phyloP scores from a whole-genome alignment of 2,329 filamentous ascomycete species.

The Ophiocordyceps sinensis region DNA sequence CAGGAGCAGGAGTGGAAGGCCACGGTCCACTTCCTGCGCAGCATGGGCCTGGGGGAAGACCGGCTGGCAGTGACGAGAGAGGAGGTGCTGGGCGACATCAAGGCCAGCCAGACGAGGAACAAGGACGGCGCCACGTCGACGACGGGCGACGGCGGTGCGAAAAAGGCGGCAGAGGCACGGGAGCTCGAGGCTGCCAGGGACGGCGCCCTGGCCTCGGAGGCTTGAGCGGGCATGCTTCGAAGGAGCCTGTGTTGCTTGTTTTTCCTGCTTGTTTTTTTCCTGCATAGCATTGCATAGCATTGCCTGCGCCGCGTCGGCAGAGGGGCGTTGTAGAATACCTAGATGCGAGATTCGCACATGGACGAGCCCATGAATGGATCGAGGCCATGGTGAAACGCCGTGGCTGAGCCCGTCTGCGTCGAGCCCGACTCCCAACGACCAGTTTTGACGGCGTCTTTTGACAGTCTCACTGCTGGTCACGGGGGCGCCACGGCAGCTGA shows the following conservation, averaged over 20 bases:
- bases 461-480: too few relatives aligned
- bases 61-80: slow-evolving; percentile 8
- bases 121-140: neutral
- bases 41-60: slow-evolving; percentile 27
- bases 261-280: neutral
- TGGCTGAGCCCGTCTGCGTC: too few relatives aligned
- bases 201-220: neutral
- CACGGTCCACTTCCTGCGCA: slow-evolving; percentile 26
- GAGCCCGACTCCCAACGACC: too few relatives aligned
- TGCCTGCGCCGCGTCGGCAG: neutral
- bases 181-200: neutral
- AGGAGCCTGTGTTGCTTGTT: neutral
- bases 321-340: neutral
- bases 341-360: too few relatives aligned
- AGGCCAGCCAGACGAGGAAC: neutral
- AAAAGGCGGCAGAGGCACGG: neutral
- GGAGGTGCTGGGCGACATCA: slow-evolving; percentile 4
- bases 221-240: neutral
- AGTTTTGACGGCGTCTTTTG: too few relatives aligned
- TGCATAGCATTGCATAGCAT: slow-evolving; percentile 3
- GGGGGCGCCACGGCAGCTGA: too few relatives aligned
- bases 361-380: too few relatives aligned
- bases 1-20: slow-evolving; percentile 44
- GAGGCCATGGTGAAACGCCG: too few relatives aligned
- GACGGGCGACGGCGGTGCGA: neutral